These are phyloP conservation scores for Xanthoconium stramineum DNA, from an alignment of 768 basidiomycete genomes.

Conservation along the genomic window DNA sequence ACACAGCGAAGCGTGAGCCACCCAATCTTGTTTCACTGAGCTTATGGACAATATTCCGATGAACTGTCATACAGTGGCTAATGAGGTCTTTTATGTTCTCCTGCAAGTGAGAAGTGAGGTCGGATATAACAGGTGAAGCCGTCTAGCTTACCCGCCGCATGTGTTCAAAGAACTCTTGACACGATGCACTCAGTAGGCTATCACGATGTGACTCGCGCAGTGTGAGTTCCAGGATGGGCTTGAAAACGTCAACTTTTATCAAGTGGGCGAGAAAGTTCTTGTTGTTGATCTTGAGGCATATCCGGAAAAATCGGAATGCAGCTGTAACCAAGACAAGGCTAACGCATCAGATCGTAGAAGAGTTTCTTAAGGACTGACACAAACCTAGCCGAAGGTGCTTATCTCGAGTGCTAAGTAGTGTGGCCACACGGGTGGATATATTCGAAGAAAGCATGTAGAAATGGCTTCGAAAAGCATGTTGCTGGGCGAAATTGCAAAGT, in stretches of 20 bases:
- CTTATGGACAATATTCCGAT: conserved; percentile 61
- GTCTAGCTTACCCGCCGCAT: conserved; percentile 71
- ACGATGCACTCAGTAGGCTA: conserved; percentile 91
- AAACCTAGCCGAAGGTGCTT: conserved; percentile 91
- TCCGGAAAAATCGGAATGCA: conserved; percentile 88
- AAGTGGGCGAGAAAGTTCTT: conserved; percentile 69
- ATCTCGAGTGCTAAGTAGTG: conserved; percentile 76
- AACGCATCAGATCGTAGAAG: conserved; percentile 13
- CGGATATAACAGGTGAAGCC: neutral
- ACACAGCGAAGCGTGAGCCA: conserved; percentile 62
- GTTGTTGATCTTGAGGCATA: conserved; percentile 81
- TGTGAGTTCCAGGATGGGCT: conserved; percentile 82
- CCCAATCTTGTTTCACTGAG: conserved; percentile 61
- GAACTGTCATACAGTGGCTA: conserved; percentile 75
- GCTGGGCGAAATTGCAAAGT: conserved; percentile 80
- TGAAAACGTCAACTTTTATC: conserved; percentile 80
- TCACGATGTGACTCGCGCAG: conserved; percentile 79
- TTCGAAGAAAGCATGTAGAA: conserved; percentile 84
- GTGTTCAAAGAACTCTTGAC: conserved; percentile 92
- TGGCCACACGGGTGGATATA: conserved; percentile 70
- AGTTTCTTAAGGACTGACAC: conserved; percentile 25
- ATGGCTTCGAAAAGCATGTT: conserved; percentile 90
- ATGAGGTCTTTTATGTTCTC: conserved; percentile 88
- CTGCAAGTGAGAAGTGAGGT: conserved; percentile 36
- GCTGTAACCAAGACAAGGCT: conserved; percentile 43